Evolutionary conservation across 805 yeast genomes (phyloP).

Genomic region (Wickerhamia fluorescens): DNA sequence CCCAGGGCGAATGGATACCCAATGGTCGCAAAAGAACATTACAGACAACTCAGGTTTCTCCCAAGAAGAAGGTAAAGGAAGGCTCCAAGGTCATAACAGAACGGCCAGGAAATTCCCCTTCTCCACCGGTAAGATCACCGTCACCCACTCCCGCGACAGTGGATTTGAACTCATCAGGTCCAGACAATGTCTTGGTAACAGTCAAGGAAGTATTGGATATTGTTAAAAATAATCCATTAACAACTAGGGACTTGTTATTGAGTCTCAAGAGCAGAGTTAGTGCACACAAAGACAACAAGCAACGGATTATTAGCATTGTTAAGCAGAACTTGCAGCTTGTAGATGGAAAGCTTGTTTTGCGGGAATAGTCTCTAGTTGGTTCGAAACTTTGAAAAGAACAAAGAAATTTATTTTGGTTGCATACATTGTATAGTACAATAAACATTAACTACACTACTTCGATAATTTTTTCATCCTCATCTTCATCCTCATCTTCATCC

Average conservation of each 20-base stretch:
- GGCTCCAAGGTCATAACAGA: no score
- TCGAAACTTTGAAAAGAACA: background rate
- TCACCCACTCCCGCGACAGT: conserved; percentile 6
- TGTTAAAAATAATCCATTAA: conserved; percentile 49
- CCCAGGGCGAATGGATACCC: conserved; percentile 84
- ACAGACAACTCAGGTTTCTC: conserved; percentile 20
- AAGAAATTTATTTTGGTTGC: no score
- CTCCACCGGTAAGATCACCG: conserved; percentile 5
- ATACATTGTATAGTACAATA: conserved; percentile 1
- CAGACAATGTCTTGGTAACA: conserved; percentile 45
- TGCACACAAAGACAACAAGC: conserved; percentile 57
- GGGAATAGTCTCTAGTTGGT: conserved; percentile 14
- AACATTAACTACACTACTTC: conserved; percentile 37
- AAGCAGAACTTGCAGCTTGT: conserved; percentile 50
- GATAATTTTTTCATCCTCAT: conserved; percentile 44
- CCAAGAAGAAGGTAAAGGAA: conserved; percentile 20
- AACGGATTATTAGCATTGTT: conserved; percentile 50
- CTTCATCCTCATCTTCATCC: conserved; percentile 41
- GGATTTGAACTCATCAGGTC: conserved; percentile 31
- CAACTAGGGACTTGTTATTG: conserved; percentile 57
- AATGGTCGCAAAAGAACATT: conserved; percentile 40
- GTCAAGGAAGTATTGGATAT: conserved; percentile 65
- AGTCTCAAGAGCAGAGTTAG: conserved; percentile 56
- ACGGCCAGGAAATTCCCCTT: conserved; percentile 10
- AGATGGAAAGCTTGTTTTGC: conserved; percentile 40